Evolutionary conservation across 2,329 filamentous ascomycete species (phyloP), one percentile per base, ranked within the genome.

Genomic region (Apiospora hydei): DNA sequence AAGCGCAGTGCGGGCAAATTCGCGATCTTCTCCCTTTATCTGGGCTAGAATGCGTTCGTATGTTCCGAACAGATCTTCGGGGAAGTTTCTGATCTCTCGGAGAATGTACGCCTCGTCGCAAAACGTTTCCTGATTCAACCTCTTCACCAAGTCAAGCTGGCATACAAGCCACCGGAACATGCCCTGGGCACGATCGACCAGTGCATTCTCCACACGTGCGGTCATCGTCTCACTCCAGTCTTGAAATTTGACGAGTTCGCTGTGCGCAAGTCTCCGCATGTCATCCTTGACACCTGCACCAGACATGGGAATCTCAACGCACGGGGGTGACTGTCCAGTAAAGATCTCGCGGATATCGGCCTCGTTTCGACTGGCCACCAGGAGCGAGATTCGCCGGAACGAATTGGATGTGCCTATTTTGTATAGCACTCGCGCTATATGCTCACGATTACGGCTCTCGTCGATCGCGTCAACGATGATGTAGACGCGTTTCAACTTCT

Each of bases 381-480:
- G 44, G 24, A 81, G 70, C 0, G 74, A 80, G 11, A 81, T 72
- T 4, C 77, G 76, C 1, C 68, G 21, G 67, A 78, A 80, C 14
- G 72, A 57, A 0, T 69, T 21, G 6, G 76, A 70, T 21, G 75
- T 78, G 18, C 77, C 76, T 38, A 81, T 73, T 10, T 70, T 72
- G 3, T 72, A 67, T 34, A 81, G 61, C n/a, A 76, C 69, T 0
- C 71, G 69, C 4, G 79, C 71, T 4, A 80, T 71, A 13, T 75
- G 72, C 0, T 43, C 64, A 18, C 77, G 71, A 16, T 77, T 73
- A 21, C 67, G 71, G 46, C 79, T 81, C 70, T 81, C 80, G 57
- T 81, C 80, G 10, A 80, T 73, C 5, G 79, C 80, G 64, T 81
- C 80, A 4, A 81, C 67, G 4, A 79, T 72, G 2, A 82, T 47